These are phyloP conservation scores for Protea cynaroides DNA, from an alignment of 164 flowering plant genomes.

Conservation along the genomic window DNA sequence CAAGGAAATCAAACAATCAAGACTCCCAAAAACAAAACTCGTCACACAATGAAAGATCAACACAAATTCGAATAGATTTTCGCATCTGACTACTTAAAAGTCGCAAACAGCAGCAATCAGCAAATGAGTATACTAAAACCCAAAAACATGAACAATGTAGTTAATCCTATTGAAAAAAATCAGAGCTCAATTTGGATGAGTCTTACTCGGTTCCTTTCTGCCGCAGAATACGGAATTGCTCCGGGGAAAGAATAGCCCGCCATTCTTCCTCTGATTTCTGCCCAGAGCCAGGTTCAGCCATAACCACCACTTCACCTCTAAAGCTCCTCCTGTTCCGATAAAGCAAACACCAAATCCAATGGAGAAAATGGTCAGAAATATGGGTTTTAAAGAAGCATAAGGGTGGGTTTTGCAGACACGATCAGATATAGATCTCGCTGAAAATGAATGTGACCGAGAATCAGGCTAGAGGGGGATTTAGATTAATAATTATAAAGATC, in stretches of 20 bases:
- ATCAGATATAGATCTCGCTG: background rate
- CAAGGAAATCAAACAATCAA: background rate
- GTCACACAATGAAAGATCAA: background rate
- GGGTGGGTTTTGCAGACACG: background rate
- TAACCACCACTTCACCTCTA: slow-evolving; percentile 9
- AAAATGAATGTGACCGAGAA: slow-evolving; percentile 9
- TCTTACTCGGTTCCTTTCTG: slow-evolving; percentile 79
- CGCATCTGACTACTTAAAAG: background rate
- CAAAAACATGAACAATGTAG: background rate
- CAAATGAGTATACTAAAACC: background rate
- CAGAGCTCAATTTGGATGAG: background rate
- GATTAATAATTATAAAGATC: too few species aligned
- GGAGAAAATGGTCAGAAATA: background rate
- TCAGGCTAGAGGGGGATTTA: slow-evolving; percentile 4
- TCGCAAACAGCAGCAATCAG: slow-evolving; percentile 1
- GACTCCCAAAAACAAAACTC: background rate
- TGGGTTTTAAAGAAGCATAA: slow-evolving; percentile 4
- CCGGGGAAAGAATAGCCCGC: slow-evolving; percentile 71
- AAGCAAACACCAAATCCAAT: slow-evolving; percentile 15
- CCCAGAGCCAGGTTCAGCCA: slow-evolving; percentile 37
- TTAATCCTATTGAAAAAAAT: background rate
- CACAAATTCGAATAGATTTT: background rate
- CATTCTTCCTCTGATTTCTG: slow-evolving; percentile 79
- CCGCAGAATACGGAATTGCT: slow-evolving; percentile 74
- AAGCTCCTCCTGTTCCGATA: slow-evolving; percentile 9